Conservation (phyloP, 345 rosid species). For the Moricandia moricandioides region DNA sequence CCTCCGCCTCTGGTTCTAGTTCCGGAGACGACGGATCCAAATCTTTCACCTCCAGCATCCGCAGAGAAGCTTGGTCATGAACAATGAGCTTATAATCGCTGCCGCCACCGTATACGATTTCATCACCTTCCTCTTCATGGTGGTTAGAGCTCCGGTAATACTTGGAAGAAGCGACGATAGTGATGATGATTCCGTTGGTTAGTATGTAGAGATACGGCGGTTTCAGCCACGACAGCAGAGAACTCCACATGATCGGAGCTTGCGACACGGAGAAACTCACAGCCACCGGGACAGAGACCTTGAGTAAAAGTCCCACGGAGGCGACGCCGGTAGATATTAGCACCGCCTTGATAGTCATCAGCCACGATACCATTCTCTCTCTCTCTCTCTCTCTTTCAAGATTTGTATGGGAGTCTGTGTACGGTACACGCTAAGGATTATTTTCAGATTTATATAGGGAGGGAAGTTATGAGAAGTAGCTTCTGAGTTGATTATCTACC, state of each 20-base stretch:
- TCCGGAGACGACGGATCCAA: neutral
- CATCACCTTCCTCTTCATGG: slow-evolving; percentile 13
- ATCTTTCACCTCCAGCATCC: slow-evolving; percentile 20
- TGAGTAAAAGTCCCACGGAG: slow-evolving; percentile 20
- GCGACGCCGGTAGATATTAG: slow-evolving; percentile 32
- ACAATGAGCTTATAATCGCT: slow-evolving; percentile 28
- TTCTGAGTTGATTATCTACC: neutral
- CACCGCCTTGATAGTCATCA: slow-evolving; percentile 33
- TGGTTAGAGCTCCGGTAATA: slow-evolving; percentile 13
- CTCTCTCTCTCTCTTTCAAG: neutral
- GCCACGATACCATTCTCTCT: slow-evolving; percentile 32
- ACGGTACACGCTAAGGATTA: slow-evolving; percentile 9
- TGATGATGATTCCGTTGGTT: slow-evolving; percentile 37
- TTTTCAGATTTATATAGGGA: slow-evolving; percentile 24
- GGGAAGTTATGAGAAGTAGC: neutral
- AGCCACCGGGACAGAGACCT: slow-evolving; percentile 26
- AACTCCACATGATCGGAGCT: slow-evolving; percentile 35
- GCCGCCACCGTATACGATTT: slow-evolving; percentile 23
- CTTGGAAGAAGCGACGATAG: slow-evolving; percentile 34
- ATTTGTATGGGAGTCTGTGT: slow-evolving; percentile 24
- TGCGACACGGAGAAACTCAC: slow-evolving; percentile 23
- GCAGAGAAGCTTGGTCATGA: slow-evolving; percentile 6
- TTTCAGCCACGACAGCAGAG: slow-evolving; percentile 25
- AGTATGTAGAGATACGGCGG: slow-evolving; percentile 36
- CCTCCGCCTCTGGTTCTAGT: neutral